Percentiles rank a stretch among this genome's conserved stretches.
Conservation (phyloP, 2,329 filamentous ascomycete species). For the Onygenales sp. region DNA sequence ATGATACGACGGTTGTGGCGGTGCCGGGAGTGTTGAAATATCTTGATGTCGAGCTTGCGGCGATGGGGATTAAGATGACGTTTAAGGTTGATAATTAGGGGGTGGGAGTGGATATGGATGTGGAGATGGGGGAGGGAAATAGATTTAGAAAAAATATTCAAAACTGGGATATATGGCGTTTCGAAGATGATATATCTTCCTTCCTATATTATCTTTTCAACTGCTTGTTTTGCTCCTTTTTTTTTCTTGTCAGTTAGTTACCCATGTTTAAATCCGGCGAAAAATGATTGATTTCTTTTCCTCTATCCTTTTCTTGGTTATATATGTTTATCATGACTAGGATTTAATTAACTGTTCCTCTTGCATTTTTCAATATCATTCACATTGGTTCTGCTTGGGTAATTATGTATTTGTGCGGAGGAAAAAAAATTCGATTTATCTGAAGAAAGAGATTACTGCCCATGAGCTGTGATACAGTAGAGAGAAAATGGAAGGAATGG, state of each 20-base stretch:
- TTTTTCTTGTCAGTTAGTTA: background rate
- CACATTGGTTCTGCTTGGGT: too few species aligned
- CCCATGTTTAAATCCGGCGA: too few species aligned
- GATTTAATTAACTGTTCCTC: background rate
- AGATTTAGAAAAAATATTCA: background rate
- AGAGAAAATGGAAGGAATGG: background rate
- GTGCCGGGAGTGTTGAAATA: constrained; percentile 89
- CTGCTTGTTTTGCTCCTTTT: background rate
- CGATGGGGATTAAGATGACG: constrained; percentile 93
- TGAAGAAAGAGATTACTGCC: background rate
- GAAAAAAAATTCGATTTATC: too few species aligned
- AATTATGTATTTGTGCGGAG: too few species aligned
- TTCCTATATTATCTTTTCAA: background rate
- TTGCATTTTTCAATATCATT: background rate
- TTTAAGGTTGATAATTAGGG: constrained; percentile 58
- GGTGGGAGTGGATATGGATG: background rate
- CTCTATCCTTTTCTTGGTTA: background rate
- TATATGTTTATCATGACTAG: background rate
- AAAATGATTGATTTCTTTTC: too few species aligned
- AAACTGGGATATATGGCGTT: background rate
- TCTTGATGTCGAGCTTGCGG: constrained; percentile 87
- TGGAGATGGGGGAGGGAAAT: constrained; percentile 3
- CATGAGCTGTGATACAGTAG: background rate
- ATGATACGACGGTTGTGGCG: constrained; percentile 82
- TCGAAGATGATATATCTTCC: background rate